Base-by-base conservation (phyloP, 768 basidiomycete species). In the Mycena alexandri region DNA sequence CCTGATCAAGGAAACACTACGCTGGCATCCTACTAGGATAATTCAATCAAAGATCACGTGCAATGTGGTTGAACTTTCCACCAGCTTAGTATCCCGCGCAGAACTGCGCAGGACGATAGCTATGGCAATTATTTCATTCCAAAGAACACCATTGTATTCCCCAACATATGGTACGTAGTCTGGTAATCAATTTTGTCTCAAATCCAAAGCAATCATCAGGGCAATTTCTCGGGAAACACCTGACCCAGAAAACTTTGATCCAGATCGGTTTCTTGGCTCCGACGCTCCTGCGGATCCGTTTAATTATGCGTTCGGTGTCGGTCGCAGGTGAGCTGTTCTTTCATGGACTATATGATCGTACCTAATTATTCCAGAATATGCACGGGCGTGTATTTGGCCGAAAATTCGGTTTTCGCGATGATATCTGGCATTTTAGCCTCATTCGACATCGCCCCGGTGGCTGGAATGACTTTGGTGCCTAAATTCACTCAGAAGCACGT, bases 21-120 rank as follows among this genome's bases (percentile, higher is more conserved):
- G 72, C 14, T 73, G 72, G 70, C 57, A 62, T 19, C 63, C 60
- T 22, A 43, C 75, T 70, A 73, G 51, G 24, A 17, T n/a, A 36
- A 19, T 44, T 46, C 54, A 41, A 34, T 19, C 12, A 7, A 57
- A 36, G 24, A 57, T 4, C 25, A 57, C 6, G 42, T 33, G 16
- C 16, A 16, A 12, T 6, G 7, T 57, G 55, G 24, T 29, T 56
- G 21, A 56, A 36, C 7, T 56, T 43, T 43, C 17, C 25, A 2
- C 8, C 5, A 57, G 55, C 42, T 43, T 12, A 36, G 34, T 12
- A 6, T 57, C 12, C 55, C 55, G 3, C 55, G 42, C 22, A 14
- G 55, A 14, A 44, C 55, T 17, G 42, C 42, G 9, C n/a, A 58
- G 13, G 57, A 58, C 57, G 57, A 58, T 24, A 11, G 29, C 1